Evolutionary conservation across 164 flowering plant species (phyloP).

Genomic region (Magnolia officinalis): DNA sequence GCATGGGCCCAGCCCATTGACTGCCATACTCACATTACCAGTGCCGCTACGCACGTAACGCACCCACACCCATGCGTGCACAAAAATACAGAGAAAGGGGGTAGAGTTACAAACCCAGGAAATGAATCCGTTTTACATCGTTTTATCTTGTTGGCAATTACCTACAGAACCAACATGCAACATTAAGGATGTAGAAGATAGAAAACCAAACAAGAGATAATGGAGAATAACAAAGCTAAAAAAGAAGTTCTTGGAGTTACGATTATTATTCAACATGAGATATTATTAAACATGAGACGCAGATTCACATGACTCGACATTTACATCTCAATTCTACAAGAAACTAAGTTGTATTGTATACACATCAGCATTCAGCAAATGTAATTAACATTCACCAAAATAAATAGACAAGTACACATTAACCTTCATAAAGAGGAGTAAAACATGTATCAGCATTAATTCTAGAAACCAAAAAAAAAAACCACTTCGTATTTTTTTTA

Average conservation of each 20-base stretch:
- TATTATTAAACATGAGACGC: too few relatives aligned
- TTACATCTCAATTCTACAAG: too few relatives aligned
- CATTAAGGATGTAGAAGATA: not conserved
- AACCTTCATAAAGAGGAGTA: too few relatives aligned
- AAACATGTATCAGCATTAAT: too few relatives aligned
- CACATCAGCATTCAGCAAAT: too few relatives aligned
- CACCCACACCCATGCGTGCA: not conserved
- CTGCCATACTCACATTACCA: not conserved
- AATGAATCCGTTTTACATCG: slow-evolving; percentile 97
- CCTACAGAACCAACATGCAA: slow-evolving; percentile 35
- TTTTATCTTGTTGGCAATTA: slow-evolving; percentile 81
- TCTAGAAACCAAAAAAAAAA: too few relatives aligned
- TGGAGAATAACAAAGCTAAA: not conserved
- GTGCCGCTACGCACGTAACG: not conserved
- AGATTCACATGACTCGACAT: too few relatives aligned
- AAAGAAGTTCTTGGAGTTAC: not conserved
- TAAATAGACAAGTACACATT: too few relatives aligned
- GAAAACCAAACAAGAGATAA: not conserved
- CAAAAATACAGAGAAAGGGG: not conserved
- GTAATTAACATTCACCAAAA: too few relatives aligned
- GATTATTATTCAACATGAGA: not conserved
- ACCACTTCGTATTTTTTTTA: too few relatives aligned
- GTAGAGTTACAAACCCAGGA: slow-evolving; percentile 49
- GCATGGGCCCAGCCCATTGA: not conserved
- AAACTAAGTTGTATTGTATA: too few relatives aligned